Conservation (phyloP, 768 basidiomycete species). For the Peribolospora kevripleyi region DNA sequence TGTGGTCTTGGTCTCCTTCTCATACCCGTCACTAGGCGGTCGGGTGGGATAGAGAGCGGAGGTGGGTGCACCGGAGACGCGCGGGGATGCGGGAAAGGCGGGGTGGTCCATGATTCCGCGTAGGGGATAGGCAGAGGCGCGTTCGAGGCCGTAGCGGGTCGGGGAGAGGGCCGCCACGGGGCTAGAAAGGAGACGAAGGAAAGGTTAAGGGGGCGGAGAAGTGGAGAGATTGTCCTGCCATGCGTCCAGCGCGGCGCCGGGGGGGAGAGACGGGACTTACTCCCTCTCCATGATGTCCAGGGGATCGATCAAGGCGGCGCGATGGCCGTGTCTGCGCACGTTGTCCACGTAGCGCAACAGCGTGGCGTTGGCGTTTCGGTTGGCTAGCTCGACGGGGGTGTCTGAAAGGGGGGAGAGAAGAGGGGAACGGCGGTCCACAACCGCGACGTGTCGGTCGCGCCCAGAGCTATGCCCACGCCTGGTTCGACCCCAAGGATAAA, state of each 20-base stretch:
- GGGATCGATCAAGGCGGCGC: slow-evolving; percentile 66
- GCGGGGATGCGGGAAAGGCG: too few species aligned
- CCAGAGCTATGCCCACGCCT: too few species aligned
- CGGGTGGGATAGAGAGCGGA: slow-evolving; percentile 16
- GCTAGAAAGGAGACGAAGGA: neutral
- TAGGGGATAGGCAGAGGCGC: slow-evolving; percentile 35
- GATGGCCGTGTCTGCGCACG: slow-evolving; percentile 35
- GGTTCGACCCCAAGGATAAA: too few species aligned
- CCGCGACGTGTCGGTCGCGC: too few species aligned
- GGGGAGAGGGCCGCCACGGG: slow-evolving; percentile 37
- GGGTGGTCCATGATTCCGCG: slow-evolving; percentile 37
- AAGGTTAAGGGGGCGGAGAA: neutral
- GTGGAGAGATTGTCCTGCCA: neutral
- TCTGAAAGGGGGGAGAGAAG: slow-evolving; percentile 22
- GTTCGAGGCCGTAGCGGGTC: slow-evolving; percentile 47
- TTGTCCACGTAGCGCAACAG: slow-evolving; percentile 61
- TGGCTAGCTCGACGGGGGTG: slow-evolving; percentile 37
- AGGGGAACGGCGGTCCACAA: too few species aligned
- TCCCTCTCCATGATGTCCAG: slow-evolving; percentile 67
- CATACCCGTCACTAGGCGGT: neutral
- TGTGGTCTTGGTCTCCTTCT: slow-evolving; percentile 1
- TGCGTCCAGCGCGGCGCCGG: slow-evolving; percentile 5
- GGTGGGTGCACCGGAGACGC: too few species aligned
- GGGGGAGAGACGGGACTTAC: slow-evolving; percentile 39
- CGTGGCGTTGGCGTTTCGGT: slow-evolving; percentile 46